Evolutionary conservation across 2,329 filamentous ascomycete genomes (phyloP), one percentile per base, ranked within the genome.

Genomic region (Camillea tinctor): DNA sequence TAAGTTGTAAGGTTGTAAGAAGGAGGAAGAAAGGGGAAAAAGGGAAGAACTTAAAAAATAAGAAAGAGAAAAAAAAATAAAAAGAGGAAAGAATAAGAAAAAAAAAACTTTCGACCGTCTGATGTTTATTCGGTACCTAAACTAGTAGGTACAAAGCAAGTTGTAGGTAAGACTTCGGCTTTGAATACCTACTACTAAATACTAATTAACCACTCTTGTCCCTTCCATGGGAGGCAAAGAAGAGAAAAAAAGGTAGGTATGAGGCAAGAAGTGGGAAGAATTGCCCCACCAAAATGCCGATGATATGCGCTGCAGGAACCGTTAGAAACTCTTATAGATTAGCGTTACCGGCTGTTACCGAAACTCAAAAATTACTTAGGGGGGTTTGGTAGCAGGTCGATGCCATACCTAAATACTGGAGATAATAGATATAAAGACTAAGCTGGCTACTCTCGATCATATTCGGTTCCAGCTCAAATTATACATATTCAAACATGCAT

Each of bases 251-350:
- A 50, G 21, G 54, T n/a, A n/a, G n/a, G 50, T 55, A 61, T 63
- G 60, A 63, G 54, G 53, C 36, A 54, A 61, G 60, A 64, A 57
- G 48, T 22, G 50, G 21, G 53, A 26, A 54, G 40, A 53, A 60
- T 21, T 60, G 61, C 58, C 61, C 61, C 60, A 49, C 64, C 36
- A 61, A 58, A 52, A 52, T 57, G 60, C 64, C 64, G 64, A 66
- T 49, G 56, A 55, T 66, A 66, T 52, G 62, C 64, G 64, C 54
- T 50, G 30, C 51, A 54, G 56, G 56, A 58, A 55, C 57, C 49
- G 21, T 22, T 50, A 7, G 26, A 30, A 30, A 9, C 26, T 11
- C 26, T 7, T 50, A 11, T 19, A 50, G 9, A 2, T 21, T 9
- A 50, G 17, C 49, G 49, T 50, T 44, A 44, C 36, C 36, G 36